These are phyloP conservation scores for Diaporthe aspalathi DNA, from an alignment of 2,329 filamentous ascomycete genomes.

Conservation along the genomic window DNA sequence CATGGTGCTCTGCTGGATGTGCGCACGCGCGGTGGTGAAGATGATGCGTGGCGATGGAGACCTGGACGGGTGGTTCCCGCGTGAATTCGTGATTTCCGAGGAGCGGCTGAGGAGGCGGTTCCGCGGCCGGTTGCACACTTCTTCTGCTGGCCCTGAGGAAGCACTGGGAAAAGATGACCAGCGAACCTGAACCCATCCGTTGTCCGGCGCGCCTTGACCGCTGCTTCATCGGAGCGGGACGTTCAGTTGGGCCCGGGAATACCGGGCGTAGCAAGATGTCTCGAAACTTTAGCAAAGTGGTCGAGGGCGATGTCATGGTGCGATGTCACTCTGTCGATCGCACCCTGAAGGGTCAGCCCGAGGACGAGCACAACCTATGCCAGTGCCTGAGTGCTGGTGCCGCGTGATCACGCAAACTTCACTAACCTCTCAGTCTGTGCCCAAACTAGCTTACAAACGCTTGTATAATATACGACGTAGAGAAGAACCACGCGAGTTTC, in stretches of 20 bases:
- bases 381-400: background rate
- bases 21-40: conserved; percentile 65
- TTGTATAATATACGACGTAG: background rate
- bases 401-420: conserved; percentile 16
- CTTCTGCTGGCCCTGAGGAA: background rate
- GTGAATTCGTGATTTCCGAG: conserved; percentile 59
- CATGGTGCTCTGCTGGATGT: conserved; percentile 73
- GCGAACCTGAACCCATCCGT: background rate
- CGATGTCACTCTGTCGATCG: conserved; percentile 17
- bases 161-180: too few relatives aligned
- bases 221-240: conserved; percentile 4
- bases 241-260: background rate
- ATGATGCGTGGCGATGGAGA: conserved; percentile 59
- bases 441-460: conserved; percentile 2
- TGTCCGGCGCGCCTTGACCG: conserved; percentile 5
- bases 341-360: conserved; percentile 20
- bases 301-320: conserved; percentile 19
- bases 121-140: conserved; percentile 45
- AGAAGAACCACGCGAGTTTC: background rate
- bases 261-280: background rate
- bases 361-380: conserved; percentile 15
- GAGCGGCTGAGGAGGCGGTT: conserved; percentile 56
- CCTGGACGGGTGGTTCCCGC: conserved; percentile 63
- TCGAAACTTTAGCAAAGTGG: conserved; percentile 15
- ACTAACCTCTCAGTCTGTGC: background rate